phyloP scores from a whole-genome alignment of 139 green algal genomes.

The Chlorella sorokiniana region DNA sequence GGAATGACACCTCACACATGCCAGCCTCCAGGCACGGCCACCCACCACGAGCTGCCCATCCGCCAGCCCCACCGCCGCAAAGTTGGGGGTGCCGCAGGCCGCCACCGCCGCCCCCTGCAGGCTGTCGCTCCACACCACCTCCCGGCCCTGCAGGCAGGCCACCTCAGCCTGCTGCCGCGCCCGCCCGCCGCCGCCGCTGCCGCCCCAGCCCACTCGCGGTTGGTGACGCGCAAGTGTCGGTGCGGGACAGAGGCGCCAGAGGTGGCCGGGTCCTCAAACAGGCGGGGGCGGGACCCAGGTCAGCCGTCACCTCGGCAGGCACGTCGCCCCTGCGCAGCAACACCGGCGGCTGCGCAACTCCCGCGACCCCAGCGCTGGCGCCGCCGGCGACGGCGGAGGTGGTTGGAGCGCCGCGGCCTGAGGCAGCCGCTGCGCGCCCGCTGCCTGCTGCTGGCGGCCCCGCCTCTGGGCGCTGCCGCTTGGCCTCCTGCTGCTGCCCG shows the following conservation, averaged over 20 bases:
- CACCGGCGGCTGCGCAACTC: not conserved
- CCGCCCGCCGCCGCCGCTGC: not conserved
- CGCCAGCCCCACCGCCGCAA: slow-evolving; percentile 48
- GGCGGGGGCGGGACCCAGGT: not conserved
- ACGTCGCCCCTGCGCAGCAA: slow-evolving; percentile 24
- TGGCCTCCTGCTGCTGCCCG: slow-evolving; percentile 5
- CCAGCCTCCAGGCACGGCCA: slow-evolving; percentile 17
- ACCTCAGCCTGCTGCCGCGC: slow-evolving; percentile 24
- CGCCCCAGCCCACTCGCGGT: slow-evolving; percentile 25
- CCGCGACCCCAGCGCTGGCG: too few relatives aligned
- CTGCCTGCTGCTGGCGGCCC: not conserved
- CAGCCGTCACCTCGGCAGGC: slow-evolving; percentile 10
- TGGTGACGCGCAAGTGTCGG: slow-evolving; percentile 40
- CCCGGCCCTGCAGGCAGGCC: slow-evolving; percentile 14
- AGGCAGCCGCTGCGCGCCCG: not conserved
- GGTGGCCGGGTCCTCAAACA: slow-evolving; percentile 4
- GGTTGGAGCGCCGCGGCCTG: not conserved
- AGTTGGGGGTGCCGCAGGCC: slow-evolving; percentile 53
- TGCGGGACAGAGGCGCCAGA: not conserved
- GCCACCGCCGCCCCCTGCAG: slow-evolving; percentile 42
- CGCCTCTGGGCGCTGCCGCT: slow-evolving; percentile 1
- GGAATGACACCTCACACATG: slow-evolving; percentile 55
- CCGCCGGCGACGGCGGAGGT: not conserved
- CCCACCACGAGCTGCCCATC: slow-evolving; percentile 35
- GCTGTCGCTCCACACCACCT: slow-evolving; percentile 56